Conservation (phyloP, 2,329 filamentous ascomycete genomes). For the Alternaria alternata region DNA sequence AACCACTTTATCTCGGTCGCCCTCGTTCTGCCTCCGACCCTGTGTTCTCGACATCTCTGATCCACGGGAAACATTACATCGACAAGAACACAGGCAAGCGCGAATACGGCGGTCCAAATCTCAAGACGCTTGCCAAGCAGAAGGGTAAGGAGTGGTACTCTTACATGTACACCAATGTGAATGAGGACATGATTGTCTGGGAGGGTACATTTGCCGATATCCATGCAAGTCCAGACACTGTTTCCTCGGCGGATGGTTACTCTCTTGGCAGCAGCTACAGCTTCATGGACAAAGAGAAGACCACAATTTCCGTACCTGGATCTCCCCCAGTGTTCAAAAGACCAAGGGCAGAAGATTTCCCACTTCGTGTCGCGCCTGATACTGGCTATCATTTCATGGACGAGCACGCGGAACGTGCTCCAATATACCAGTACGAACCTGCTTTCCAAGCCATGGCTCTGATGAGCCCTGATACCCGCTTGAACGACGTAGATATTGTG, state of each 20-base stretch:
- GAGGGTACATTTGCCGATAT: background rate
- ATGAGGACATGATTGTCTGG: background rate
- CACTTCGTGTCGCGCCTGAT: background rate
- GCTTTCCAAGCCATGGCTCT: slow-evolving; percentile 17
- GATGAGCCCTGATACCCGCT: slow-evolving; percentile 9
- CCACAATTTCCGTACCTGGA: background rate
- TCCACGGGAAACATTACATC: background rate
- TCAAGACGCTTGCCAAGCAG: background rate
- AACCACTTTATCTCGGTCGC: background rate
- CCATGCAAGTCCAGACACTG: background rate
- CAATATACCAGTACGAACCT: slow-evolving; percentile 12
- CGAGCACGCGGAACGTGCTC: background rate
- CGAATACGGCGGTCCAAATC: background rate
- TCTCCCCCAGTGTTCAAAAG: background rate
- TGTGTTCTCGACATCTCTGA: background rate
- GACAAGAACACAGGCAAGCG: background rate
- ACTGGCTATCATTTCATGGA: background rate
- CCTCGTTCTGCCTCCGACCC: background rate
- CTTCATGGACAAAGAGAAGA: background rate
- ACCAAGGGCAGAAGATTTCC: background rate
- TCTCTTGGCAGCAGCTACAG: background rate
- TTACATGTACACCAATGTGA: background rate
- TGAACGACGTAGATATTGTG: slow-evolving; percentile 11
- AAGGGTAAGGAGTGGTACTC: background rate
- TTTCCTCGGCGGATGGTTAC: background rate